Percentiles rank a stretch among this genome's conserved stretches.
These are phyloP conservation scores for Myriosclerotinia duriaeana DNA, from an alignment of 2,329 filamentous ascomycete species.

Conservation along the genomic window DNA sequence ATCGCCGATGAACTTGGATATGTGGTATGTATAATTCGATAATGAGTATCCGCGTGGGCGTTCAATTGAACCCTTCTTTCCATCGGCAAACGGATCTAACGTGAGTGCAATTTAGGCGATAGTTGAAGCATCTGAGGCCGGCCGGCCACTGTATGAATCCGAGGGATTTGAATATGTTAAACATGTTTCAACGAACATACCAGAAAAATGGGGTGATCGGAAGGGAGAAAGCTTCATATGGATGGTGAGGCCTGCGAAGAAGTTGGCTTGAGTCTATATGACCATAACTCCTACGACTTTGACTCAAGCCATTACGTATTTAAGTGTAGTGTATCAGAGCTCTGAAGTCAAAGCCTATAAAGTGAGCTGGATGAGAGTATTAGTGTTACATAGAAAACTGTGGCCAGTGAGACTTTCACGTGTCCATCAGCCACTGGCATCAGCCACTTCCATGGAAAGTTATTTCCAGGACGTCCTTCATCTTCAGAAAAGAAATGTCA, in stretches of 20 bases:
- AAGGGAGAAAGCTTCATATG: slow-evolving; percentile 8
- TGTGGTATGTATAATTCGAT: not conserved
- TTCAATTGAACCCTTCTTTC: not conserved
- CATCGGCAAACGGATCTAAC: not conserved
- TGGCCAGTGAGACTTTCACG: too few species aligned
- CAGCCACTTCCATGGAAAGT: not conserved
- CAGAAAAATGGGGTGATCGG: slow-evolving; percentile 2
- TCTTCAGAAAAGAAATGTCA: not conserved
- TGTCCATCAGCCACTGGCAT: not conserved
- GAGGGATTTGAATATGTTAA: slow-evolving; percentile 19
- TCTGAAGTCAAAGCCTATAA: not conserved
- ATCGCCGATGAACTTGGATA: slow-evolving; percentile 18
- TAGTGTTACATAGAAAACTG: not conserved
- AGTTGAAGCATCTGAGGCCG: slow-evolving; percentile 12
- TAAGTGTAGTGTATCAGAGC: not conserved
- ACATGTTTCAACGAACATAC: not conserved
- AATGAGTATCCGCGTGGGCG: not conserved
- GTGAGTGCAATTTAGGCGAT: slow-evolving; percentile 8
- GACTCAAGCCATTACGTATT: not conserved
- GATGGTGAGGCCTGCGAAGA: slow-evolving; percentile 19
- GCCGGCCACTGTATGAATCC: slow-evolving; percentile 7
- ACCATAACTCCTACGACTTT: not conserved
- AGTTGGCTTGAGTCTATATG: not conserved
- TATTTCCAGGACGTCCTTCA: not conserved
- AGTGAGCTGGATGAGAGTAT: not conserved